Evolutionary conservation across 106 monocot species (phyloP).

Genomic region (Allium cepa): DNA sequence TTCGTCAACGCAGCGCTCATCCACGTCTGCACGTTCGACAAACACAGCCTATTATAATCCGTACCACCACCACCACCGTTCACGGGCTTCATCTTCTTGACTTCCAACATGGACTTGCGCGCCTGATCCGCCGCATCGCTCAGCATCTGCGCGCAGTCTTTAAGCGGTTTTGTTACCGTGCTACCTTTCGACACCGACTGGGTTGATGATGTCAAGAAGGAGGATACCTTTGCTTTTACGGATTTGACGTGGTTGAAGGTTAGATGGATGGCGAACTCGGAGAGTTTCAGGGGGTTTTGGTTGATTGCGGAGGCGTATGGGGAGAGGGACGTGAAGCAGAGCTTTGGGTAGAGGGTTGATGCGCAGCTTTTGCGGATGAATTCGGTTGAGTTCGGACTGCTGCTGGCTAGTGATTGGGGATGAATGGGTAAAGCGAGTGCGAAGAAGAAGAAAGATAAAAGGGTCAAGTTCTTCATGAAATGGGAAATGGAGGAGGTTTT

Average conservation of each 20-base stretch:
- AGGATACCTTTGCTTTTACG: neutral
- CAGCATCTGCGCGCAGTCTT: conserved; percentile 26
- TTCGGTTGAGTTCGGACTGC: neutral
- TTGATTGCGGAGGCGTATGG: conserved; percentile 10
- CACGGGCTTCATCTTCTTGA: conserved; percentile 11
- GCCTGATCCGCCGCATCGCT: conserved; percentile 23
- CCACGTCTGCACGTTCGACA: conserved; percentile 60
- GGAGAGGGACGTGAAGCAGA: conserved; percentile 19
- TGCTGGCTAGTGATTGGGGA: neutral
- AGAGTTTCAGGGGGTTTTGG: conserved; percentile 15
- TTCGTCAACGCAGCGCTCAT: conserved; percentile 65
- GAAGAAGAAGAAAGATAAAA: neutral
- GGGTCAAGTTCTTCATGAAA: too few species aligned
- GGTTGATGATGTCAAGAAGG: neutral
- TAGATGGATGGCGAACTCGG: conserved; percentile 15
- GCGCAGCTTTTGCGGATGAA: conserved; percentile 17
- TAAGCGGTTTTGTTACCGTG: conserved; percentile 12
- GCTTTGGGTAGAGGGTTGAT: conserved; percentile 15
- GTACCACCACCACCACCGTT: too few species aligned
- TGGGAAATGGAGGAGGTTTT: too few species aligned
- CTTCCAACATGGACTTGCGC: conserved; percentile 12
- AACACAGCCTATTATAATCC: conserved; percentile 19
- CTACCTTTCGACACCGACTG: neutral
- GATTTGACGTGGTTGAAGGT: conserved; percentile 10
- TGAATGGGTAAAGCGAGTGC: neutral